Conservation (phyloP, 176 grass and related monocot species). For the barley (Hordeum vulgare) region DNA sequence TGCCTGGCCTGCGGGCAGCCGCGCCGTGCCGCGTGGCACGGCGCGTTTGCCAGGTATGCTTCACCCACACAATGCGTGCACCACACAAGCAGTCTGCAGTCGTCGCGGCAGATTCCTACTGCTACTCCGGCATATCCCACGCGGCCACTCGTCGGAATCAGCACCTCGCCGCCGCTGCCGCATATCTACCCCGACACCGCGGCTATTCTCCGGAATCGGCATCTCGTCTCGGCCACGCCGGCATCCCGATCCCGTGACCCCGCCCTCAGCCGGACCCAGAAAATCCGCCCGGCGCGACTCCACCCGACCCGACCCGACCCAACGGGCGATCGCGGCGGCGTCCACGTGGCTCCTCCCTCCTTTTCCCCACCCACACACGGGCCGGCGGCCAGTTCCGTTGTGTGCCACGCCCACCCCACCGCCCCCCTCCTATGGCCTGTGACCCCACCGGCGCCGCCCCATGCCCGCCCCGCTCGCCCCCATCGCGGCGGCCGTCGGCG, state of each 20-base stretch:
- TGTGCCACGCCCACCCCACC: not conserved
- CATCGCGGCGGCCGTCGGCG: constrained; percentile 27
- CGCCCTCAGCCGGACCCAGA: too few species aligned
- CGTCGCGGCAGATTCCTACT: not conserved
- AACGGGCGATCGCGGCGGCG: constrained; percentile 3
- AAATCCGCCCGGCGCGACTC: too few species aligned
- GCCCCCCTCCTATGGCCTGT: too few species aligned
- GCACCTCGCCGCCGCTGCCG: not conserved
- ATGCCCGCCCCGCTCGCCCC: constrained; percentile 4
- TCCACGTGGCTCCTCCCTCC: constrained; percentile 16
- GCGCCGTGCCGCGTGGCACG: too few species aligned
- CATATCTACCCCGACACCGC: not conserved
- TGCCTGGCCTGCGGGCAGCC: too few species aligned
- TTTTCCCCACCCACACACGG: too few species aligned
- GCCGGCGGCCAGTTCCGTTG: too few species aligned
- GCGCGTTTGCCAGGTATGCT: too few species aligned
- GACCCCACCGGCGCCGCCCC: not conserved
- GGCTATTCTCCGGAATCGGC: not conserved
- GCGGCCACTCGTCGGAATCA: not conserved
- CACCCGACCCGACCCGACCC: not conserved
- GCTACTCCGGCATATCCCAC: not conserved
- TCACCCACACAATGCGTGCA: too few species aligned
- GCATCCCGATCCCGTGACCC: not conserved
- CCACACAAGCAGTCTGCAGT: too few species aligned
- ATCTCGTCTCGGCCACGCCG: not conserved